Conservation (phyloP, 371 early-diverging fungal genomes). For the Apophysomyces variabilis region DNA sequence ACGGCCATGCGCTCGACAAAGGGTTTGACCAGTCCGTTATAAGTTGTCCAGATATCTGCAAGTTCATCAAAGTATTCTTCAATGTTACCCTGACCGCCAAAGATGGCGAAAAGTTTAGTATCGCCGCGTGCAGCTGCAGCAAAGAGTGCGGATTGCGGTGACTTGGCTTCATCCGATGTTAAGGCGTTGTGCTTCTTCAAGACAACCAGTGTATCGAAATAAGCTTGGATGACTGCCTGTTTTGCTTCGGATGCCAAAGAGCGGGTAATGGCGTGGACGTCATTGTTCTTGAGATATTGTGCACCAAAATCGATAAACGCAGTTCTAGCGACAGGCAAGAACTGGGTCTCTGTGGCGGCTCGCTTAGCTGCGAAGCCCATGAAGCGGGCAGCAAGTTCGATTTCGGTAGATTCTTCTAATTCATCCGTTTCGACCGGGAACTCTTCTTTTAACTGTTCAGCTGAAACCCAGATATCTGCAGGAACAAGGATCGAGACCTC, state of each 20-base stretch:
- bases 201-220: slow-evolving; percentile 80
- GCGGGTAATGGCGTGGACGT: slow-evolving; percentile 83
- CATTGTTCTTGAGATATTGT: slow-evolving; percentile 80
- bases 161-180: slow-evolving; percentile 45
- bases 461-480: slow-evolving; percentile 86
- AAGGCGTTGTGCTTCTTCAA: slow-evolving; percentile 58
- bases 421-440: slow-evolving; percentile 56
- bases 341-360: slow-evolving; percentile 64
- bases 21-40: slow-evolving; percentile 79
- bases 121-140: slow-evolving; percentile 68
- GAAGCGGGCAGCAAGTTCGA: slow-evolving; percentile 80
- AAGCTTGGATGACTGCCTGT: slow-evolving; percentile 75
- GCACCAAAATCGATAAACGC: slow-evolving; percentile 79
- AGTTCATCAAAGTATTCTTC: slow-evolving; percentile 96
- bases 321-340: slow-evolving; percentile 76
- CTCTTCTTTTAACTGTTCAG: slow-evolving; percentile 87
- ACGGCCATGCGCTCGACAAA: slow-evolving; percentile 82
- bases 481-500: slow-evolving; percentile 88
- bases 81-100: slow-evolving; percentile 97
- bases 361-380: slow-evolving; percentile 70
- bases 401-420: slow-evolving; percentile 63
- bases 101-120: slow-evolving; percentile 83
- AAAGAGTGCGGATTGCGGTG: slow-evolving; percentile 65
- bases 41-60: slow-evolving; percentile 78
- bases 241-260: slow-evolving; percentile 62